These are phyloP conservation scores for Penicillium brevicompactum DNA, from an alignment of 2,329 filamentous ascomycete species.

Conservation along the genomic window DNA sequence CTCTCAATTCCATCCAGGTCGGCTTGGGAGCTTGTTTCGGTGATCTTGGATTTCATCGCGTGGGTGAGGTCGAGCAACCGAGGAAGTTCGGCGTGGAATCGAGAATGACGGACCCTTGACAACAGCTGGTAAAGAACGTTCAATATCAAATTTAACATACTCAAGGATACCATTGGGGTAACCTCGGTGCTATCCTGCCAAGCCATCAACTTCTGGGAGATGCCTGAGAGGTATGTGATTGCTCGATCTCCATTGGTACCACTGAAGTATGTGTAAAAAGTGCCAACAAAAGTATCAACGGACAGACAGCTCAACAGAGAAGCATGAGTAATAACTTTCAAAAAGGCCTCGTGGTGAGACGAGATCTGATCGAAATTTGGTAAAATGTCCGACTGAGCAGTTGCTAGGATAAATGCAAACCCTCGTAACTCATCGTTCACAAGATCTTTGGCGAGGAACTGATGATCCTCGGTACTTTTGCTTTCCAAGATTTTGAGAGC, in stretches of 20 bases:
- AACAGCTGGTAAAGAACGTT: conserved; percentile 11
- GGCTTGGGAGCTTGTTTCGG: background rate
- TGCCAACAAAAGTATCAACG: conserved; percentile 13
- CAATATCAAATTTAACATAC: conserved; percentile 7
- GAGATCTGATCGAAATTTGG: no score
- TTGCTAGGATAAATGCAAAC: conserved; percentile 8
- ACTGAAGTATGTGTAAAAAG: conserved; percentile 12
- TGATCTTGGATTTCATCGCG: background rate
- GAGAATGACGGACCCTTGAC: conserved; percentile 4
- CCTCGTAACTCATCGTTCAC: conserved; percentile 6
- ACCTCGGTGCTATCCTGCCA: no score
- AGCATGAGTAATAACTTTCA: conserved; percentile 12
- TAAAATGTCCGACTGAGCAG: background rate
- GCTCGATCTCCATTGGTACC: conserved; percentile 15
- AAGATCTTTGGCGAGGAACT: conserved; percentile 11
- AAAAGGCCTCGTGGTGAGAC: conserved; percentile 1
- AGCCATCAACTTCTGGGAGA: conserved; percentile 1
- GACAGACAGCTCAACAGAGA: conserved; percentile 14
- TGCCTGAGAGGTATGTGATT: conserved; percentile 6
- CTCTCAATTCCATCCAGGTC: conserved; percentile 9
- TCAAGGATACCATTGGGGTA: no score
- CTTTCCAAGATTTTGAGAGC: conserved; percentile 12
- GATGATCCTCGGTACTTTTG: conserved; percentile 7
- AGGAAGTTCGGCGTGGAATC: conserved; percentile 7
- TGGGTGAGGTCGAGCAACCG: background rate